Conservation (phyloP, 1,284 basidiomycete genomes). For the Sphaerobolus stellatus region DNA sequence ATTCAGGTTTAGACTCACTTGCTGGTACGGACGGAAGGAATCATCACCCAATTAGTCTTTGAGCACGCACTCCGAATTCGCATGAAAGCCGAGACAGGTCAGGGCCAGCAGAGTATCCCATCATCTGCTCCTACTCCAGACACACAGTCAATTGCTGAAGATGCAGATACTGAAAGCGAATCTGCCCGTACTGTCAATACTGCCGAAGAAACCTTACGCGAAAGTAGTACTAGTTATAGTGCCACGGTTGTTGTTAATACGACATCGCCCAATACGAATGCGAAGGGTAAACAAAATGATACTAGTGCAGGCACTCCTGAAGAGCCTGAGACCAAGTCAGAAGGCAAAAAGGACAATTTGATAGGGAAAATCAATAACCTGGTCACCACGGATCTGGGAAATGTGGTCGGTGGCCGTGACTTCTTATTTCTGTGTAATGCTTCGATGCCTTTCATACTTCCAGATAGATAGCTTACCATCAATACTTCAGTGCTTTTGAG, state of each 20-base stretch:
- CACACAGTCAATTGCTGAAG: too few relatives aligned
- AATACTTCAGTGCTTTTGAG: constrained; percentile 29
- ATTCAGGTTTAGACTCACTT: constrained; percentile 36
- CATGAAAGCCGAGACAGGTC: constrained; percentile 51
- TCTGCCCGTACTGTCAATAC: too few relatives aligned
- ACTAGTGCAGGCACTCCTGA: constrained; percentile 21
- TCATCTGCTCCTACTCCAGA: too few relatives aligned
- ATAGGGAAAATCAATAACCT: constrained; percentile 63
- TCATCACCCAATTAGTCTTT: constrained; percentile 70
- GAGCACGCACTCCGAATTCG: constrained; percentile 69
- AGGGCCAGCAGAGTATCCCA: too few relatives aligned
- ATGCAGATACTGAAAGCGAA: too few relatives aligned
- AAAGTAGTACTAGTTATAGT: too few relatives aligned
- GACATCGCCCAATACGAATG: too few relatives aligned
- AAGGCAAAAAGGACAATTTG: constrained; percentile 34
- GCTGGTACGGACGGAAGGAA: constrained; percentile 55
- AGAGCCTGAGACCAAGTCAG: background rate
- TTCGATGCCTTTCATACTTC: constrained; percentile 15
- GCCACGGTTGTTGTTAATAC: too few relatives aligned
- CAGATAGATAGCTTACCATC: constrained; percentile 26
- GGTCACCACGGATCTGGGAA: constrained; percentile 48
- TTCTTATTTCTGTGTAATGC: constrained; percentile 35
- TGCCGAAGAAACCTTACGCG: too few relatives aligned
- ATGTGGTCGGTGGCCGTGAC: constrained; percentile 44
- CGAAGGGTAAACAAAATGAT: constrained; percentile 22